Percentiles rank a stretch among this genome's conserved stretches.
phyloP scores from a whole-genome alignment of 352 stramenopile species.

The Blastocystis sp. region DNA sequence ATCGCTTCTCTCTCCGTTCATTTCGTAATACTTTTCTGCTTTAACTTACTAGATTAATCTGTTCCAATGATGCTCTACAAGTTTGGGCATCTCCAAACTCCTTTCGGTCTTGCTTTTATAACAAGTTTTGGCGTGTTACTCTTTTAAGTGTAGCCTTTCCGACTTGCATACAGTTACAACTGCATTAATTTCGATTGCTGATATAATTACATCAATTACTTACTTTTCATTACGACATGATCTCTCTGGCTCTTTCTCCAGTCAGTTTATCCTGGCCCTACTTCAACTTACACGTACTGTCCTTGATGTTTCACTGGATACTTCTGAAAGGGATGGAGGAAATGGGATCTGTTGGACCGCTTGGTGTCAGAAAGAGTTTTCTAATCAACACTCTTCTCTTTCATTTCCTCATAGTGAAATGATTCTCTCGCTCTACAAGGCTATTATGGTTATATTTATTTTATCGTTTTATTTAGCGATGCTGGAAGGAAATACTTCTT shows the following conservation, averaged over 20 bases:
- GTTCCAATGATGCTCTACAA: neutral
- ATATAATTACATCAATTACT: neutral
- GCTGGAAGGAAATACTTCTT: slow-evolving; percentile 51
- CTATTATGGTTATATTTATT: neutral
- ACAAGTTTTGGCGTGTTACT: neutral
- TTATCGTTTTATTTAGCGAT: neutral
- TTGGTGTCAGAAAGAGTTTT: neutral
- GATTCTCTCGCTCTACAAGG: neutral
- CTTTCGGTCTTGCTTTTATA: neutral
- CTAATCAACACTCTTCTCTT: neutral
- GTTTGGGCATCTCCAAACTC: neutral
- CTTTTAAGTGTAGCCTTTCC: neutral
- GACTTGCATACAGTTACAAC: neutral
- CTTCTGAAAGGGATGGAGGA: neutral
- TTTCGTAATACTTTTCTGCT: neutral
- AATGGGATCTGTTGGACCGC: neutral
- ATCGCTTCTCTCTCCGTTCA: neutral
- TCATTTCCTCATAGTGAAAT: slow-evolving; percentile 6
- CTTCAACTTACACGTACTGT: neutral
- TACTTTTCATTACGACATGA: neutral
- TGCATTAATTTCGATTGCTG: neutral
- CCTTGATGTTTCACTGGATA: neutral
- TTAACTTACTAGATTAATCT: neutral
- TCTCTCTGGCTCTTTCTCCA: neutral
- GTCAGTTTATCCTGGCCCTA: neutral